phyloP scores from a whole-genome alignment of 2,329 filamentous ascomycete genomes.

The Fusarium penzigii region DNA sequence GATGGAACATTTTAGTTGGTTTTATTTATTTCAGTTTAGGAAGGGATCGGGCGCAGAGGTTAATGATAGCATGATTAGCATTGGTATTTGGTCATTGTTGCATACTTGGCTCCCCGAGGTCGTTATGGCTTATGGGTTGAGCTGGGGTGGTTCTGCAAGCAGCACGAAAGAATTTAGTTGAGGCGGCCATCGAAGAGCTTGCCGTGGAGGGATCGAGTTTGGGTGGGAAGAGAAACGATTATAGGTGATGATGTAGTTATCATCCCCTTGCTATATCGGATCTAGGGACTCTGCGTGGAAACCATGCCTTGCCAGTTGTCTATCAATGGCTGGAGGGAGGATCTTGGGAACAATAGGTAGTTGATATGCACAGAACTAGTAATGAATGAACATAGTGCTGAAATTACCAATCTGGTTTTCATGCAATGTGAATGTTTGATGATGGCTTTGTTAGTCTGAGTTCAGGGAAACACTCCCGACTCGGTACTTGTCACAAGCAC shows the following conservation, averaged over 20 bases:
- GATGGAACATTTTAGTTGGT: conserved; percentile 13
- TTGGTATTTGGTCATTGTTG: conserved; percentile 34
- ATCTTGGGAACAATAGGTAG: conserved; percentile 19
- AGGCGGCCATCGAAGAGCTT: no score
- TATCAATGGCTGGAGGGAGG: conserved; percentile 6
- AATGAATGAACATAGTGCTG: conserved; percentile 34
- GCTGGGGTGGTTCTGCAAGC: conserved; percentile 7
- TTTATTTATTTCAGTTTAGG: conserved; percentile 15
- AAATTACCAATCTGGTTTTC: conserved; percentile 4
- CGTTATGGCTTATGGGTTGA: conserved; percentile 16
- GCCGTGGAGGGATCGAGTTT: no score
- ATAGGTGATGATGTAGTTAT: no score
- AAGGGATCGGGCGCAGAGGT: conserved; percentile 29
- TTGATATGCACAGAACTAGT: conserved; percentile 31
- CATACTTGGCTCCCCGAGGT: conserved; percentile 19
- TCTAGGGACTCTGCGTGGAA: not conserved
- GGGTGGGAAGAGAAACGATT: no score
- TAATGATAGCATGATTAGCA: conserved; percentile 42
- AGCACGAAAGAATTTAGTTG: not conserved
- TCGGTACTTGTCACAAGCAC: no score
- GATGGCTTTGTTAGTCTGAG: no score
- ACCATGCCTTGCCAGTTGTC: conserved; percentile 8
- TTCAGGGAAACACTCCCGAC: no score
- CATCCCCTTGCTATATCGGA: no score
- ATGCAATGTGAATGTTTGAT: no score